Percentiles rank a stretch among this genome's conserved stretches.
Evolutionary conservation across 352 stramenopile species (phyloP).

Genomic region (Globisporangium paroecandrum): DNA sequence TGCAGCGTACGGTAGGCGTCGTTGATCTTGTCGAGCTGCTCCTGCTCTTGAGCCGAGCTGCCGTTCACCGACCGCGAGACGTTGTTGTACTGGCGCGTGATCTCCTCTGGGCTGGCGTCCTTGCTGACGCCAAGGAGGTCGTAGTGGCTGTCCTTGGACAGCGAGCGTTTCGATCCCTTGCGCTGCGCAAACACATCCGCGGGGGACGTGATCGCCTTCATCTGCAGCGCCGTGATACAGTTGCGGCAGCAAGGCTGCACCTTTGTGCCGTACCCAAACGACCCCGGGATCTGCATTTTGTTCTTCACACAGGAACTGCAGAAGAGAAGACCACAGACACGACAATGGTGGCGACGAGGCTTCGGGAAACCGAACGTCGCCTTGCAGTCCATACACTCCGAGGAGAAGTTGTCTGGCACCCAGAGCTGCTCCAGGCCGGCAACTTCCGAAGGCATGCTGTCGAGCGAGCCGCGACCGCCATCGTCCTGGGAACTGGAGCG

Average conservation of each 20-base stretch:
- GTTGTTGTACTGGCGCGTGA: conserved; percentile 73
- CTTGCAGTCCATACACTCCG: conserved; percentile 87
- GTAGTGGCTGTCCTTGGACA: conserved; percentile 54
- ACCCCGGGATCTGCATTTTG: conserved; percentile 78
- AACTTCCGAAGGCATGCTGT: conserved; percentile 50
- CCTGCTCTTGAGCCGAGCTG: conserved; percentile 54
- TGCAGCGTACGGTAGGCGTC: conserved; percentile 74
- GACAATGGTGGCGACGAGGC: conserved; percentile 80
- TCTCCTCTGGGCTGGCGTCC: conserved; percentile 68
- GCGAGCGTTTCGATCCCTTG: conserved; percentile 44
- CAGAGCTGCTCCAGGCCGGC: conserved; percentile 81
- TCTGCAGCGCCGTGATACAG: conserved; percentile 80
- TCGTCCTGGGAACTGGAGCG: conserved; percentile 23
- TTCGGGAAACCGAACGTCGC: conserved; percentile 79
- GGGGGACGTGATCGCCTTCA: conserved; percentile 84
- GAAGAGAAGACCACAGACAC: conserved; percentile 80
- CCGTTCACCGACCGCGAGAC: conserved; percentile 65
- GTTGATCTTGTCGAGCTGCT: conserved; percentile 76
- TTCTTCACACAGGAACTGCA: conserved; percentile 78
- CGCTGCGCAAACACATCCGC: conserved; percentile 84
- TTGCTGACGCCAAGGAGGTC: conserved; percentile 67
- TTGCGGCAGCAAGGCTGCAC: conserved; percentile 77
- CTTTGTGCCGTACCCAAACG: conserved; percentile 76
- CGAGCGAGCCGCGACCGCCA: conserved; percentile 43
- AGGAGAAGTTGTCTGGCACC: conserved; percentile 86